A percentile compares a stretch with the other conserved stretches of the same genome.
phyloP scores from a whole-genome alignment of 768 basidiomycete genomes.

The Cystobasidium ongulense region DNA sequence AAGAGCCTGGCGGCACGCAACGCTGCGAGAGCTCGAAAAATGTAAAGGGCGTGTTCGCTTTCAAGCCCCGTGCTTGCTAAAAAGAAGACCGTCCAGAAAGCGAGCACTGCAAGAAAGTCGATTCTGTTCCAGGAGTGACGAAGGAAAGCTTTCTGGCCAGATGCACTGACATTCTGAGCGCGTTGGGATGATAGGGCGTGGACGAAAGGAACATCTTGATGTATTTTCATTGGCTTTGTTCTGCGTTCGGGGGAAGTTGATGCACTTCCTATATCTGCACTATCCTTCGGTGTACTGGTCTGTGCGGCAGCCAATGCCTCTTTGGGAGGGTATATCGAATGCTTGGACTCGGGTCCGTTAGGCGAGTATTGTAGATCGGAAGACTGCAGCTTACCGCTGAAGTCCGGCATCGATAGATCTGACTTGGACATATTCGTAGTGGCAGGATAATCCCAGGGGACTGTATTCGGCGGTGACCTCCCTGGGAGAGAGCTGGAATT shows the following conservation, averaged over 20 bases:
- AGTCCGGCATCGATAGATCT: neutral
- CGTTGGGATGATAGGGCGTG: slow-evolving; percentile 44
- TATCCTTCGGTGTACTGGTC: neutral
- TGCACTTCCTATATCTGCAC: neutral
- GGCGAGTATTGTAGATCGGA: neutral
- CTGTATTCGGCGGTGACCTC: neutral
- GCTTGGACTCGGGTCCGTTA: no score
- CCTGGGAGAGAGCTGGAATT: neutral
- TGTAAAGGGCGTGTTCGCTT: slow-evolving; percentile 56
- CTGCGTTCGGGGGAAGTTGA: neutral
- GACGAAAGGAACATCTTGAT: slow-evolving; percentile 47
- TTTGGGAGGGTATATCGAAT: no score
- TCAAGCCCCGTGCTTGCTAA: slow-evolving; percentile 65
- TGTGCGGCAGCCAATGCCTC: no score
- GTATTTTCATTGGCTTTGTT: neutral
- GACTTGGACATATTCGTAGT: neutral
- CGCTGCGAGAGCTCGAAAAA: slow-evolving; percentile 82
- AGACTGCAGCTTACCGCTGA: neutral
- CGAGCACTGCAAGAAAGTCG: slow-evolving; percentile 73
- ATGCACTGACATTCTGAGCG: slow-evolving; percentile 39
- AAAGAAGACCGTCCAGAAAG: slow-evolving; percentile 76
- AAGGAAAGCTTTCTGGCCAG: slow-evolving; percentile 62
- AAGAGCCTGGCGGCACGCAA: slow-evolving; percentile 72
- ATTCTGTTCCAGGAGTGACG: slow-evolving; percentile 87
- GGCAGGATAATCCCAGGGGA: neutral